Conservation (phyloP, 2,329 filamentous ascomycete species). For the Dichotomopilus funicola region DNA sequence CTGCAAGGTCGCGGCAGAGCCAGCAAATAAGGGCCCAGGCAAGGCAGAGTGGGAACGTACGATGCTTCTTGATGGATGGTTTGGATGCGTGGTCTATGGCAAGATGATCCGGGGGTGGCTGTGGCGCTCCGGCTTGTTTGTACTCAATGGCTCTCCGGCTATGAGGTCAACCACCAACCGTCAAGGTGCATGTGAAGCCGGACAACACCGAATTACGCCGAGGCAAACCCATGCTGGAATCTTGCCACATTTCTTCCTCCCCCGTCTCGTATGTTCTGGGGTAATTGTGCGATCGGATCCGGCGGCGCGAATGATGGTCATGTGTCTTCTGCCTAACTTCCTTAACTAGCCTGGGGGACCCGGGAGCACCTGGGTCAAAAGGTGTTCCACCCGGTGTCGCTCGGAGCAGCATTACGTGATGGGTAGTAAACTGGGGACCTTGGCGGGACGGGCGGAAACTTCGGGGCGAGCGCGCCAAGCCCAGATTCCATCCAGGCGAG, state of each 20-base stretch:
- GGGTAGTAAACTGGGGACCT: neutral
- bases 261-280: slow-evolving; percentile 6
- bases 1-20: no score
- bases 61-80: no score
- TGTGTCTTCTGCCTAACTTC: no score
- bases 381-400: neutral
- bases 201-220: slow-evolving; percentile 17
- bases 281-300: slow-evolving; percentile 2
- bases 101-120: neutral
- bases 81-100: no score
- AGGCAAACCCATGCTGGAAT: slow-evolving; percentile 16
- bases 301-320: slow-evolving; percentile 1
- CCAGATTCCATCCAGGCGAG: no score
- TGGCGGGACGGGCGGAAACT: neutral
- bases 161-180: slow-evolving; percentile 8
- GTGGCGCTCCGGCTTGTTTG: neutral
- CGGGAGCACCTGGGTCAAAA: no score
- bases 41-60: no score
- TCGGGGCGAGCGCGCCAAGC: neutral
- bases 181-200: slow-evolving; percentile 22
- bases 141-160: neutral
- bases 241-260: neutral
- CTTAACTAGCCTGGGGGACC: no score
- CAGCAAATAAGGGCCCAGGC: no score
- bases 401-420: slow-evolving; percentile 3